Conservation (phyloP, 2,329 filamentous ascomycete species). For the Penicillium occitanis region DNA sequence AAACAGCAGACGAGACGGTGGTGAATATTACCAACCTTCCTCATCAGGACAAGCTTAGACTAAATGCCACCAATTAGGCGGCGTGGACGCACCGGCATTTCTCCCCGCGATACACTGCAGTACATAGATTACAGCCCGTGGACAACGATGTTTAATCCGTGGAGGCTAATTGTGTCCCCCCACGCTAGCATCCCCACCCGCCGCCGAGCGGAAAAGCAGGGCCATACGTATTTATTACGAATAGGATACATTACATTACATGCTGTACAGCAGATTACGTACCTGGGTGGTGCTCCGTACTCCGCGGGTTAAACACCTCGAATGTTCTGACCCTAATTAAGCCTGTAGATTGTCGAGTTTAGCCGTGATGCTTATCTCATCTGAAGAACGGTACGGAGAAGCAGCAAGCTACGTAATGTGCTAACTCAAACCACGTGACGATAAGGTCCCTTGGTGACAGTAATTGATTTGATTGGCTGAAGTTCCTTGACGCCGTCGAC, state of each 20-base stretch:
- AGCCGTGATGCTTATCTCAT: background rate
- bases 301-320: no score
- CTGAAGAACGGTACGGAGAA: background rate
- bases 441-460: background rate
- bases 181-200: conserved; percentile 2
- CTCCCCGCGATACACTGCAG: background rate
- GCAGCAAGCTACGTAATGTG: background rate
- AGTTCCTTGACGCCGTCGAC: background rate
- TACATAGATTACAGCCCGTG: background rate
- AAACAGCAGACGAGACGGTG: background rate
- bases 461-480: background rate
- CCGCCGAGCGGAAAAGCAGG: background rate
- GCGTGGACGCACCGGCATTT: background rate
- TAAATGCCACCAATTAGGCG: background rate
- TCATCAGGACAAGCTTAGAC: background rate
- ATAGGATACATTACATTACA: background rate
- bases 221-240: background rate
- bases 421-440: background rate
- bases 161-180: background rate
- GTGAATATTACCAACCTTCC: background rate
- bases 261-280: background rate
- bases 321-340: background rate
- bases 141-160: background rate
- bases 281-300: background rate
- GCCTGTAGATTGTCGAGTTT: background rate